Base-by-base conservation (phyloP, 768 basidiomycete species). In the Leccinum truebloodii region DNA sequence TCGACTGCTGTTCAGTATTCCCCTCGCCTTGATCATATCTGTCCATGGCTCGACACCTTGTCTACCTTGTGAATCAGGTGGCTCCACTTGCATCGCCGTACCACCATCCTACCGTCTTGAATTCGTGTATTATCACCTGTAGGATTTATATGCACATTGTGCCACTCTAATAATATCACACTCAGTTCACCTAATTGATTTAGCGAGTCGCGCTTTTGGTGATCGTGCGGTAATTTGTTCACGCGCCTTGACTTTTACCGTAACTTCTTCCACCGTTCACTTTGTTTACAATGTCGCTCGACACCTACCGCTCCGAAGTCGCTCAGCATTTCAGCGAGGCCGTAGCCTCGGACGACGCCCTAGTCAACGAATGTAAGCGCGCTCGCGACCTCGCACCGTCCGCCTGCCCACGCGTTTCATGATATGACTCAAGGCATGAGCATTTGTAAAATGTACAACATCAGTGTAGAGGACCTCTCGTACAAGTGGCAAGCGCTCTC, bases 401-500 rank as follows among this genome's bases (percentile, higher is more conserved):
- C 32, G n/a, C n/a, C 41, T 53, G 30, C 60, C 56, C 39, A 69
- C 68, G 59, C 55, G 59, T 66, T 59, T 51, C 22, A 16, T 54
- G 35, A 62, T 13, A 32, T 37, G 12, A 57, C 14, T 56, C 67
- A 61, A 92, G 90, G 89, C 64, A 78, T 81, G 34, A 78, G 79
- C 26, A 78, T 92, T 61, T 92, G 90, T 70, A 77, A 81, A 69
- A 82, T 82, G 64, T 88, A 85, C 75, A 81, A 82, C 59, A 37
- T 87, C 41, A 64, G 75, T 32, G 79, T 86, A 22, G 79, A 84
- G 24, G 70, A 76, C 52, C 78, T 92, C 20, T 79, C 78, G 44
- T 92, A 78, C 73, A 92, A 90, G 70, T 86, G 87, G 80, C 87
- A 92, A 68, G 88, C 88, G 57, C 76, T 69, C 34, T 66, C 63